Conservation (phyloP, 2,329 filamentous ascomycete genomes). For the Emmonsiellopsis sp. region DNA sequence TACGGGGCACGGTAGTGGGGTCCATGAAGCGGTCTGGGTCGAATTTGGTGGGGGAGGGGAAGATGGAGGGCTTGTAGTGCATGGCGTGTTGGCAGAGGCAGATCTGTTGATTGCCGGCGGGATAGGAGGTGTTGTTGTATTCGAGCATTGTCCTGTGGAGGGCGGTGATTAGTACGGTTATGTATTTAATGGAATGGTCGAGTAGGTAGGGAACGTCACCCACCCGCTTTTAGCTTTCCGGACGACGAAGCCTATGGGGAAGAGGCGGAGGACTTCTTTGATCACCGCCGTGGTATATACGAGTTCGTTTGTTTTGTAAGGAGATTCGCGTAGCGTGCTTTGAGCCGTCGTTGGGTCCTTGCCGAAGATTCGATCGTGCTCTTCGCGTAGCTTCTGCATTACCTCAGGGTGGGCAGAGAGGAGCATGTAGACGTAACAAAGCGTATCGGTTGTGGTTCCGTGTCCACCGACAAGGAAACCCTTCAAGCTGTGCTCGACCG, state of each 20-base stretch:
- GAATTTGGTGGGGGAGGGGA: too few relatives aligned
- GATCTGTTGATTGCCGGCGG: not conserved
- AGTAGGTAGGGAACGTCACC: slow-evolving; percentile 1
- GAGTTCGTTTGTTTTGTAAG: slow-evolving; percentile 42
- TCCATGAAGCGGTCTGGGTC: too few relatives aligned
- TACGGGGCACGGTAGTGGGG: slow-evolving; percentile 19
- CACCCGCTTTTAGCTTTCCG: not conserved
- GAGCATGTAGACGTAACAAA: too few relatives aligned
- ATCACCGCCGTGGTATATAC: slow-evolving; percentile 46
- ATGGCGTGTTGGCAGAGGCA: too few relatives aligned
- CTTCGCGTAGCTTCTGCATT: slow-evolving; percentile 32
- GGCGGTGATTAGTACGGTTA: not conserved
- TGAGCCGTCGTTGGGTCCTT: slow-evolving; percentile 28
- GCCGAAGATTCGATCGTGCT: slow-evolving; percentile 47
- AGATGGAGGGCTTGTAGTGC: too few relatives aligned
- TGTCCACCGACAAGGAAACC: too few relatives aligned
- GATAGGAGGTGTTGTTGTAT: not conserved
- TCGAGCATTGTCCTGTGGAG: not conserved
- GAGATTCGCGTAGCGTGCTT: slow-evolving; percentile 31
- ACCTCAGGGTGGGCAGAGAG: slow-evolving; percentile 18
- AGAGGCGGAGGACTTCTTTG: slow-evolving; percentile 47
- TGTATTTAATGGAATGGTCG: not conserved
- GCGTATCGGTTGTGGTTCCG: too few relatives aligned
- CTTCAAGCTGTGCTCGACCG: too few relatives aligned
- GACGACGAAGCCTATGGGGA: slow-evolving; percentile 28